phyloP scores from a whole-genome alignment of 1,139 yeast genomes.

The Chernovozyma sophiae-reginae region DNA sequence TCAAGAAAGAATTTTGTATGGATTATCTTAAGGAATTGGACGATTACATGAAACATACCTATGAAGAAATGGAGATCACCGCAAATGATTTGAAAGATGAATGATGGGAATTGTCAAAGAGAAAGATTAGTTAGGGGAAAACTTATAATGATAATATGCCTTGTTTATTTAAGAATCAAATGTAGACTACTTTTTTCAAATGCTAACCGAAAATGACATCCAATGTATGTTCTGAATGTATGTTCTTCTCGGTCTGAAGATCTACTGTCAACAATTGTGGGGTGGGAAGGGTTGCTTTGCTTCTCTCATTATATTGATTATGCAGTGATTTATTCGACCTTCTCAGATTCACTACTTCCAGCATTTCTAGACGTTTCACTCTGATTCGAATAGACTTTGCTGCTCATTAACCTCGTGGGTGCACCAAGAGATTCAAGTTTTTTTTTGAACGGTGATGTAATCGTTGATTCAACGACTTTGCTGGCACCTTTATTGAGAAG shows the following conservation, averaged over 20 bases:
- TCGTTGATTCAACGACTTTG: conserved; percentile 5
- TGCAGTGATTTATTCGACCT: conserved; percentile 22
- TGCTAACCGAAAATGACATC: no score
- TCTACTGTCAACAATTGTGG: no score
- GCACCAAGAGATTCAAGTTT: conserved; percentile 10
- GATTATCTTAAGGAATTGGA: conserved; percentile 35
- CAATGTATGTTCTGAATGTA: no score
- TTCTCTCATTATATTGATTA: no score
- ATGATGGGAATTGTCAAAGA: no score
- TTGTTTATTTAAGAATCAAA: no score
- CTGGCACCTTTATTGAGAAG: conserved; percentile 7
- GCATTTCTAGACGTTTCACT: conserved; percentile 16
- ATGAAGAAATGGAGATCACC: conserved; percentile 44
- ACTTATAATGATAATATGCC: no score
- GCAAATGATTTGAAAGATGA: no score
- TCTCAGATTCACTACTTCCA: conserved; percentile 25
- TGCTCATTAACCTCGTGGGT: conserved; percentile 15
- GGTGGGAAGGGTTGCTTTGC: no score
- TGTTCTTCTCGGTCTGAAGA: no score
- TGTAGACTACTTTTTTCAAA: no score
- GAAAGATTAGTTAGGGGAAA: no score
- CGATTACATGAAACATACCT: conserved; percentile 35
- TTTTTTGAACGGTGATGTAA: conserved; percentile 1
- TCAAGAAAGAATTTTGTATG: conserved; percentile 38
- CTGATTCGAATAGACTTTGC: conserved; percentile 7